A percentile compares a stretch with the other conserved stretches of the same genome.
Evolutionary conservation across 2,329 filamentous ascomycete species (phyloP).

Genomic region (Talaromyces verruculosus): DNA sequence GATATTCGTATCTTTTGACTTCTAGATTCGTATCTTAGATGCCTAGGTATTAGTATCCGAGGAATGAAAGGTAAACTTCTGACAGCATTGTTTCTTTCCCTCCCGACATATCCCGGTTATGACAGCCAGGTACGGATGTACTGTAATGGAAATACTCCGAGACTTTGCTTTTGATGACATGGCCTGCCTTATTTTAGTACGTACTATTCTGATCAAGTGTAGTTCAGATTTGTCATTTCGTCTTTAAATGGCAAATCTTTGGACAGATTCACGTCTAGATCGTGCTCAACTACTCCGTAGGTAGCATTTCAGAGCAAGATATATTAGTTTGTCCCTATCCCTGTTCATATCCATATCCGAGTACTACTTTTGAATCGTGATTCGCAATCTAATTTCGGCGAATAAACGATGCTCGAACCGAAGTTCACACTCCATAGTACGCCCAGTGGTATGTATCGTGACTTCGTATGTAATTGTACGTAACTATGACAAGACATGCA

Average conservation of each 20-base stretch:
- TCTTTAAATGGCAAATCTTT: slow-evolving; percentile 5
- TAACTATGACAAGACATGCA: neutral
- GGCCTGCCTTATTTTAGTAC: neutral
- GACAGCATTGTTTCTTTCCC: neutral
- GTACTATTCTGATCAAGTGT: neutral
- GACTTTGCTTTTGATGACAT: neutral
- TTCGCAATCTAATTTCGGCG: slow-evolving; percentile 3
- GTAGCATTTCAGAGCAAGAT: neutral
- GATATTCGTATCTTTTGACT: neutral
- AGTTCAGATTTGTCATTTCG: slow-evolving; percentile 4
- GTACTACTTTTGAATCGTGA: neutral
- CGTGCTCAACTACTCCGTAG: neutral
- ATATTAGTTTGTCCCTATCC: neutral
- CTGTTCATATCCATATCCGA: slow-evolving; percentile 2
- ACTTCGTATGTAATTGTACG: neutral
- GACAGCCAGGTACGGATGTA: neutral
- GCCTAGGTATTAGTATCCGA: neutral
- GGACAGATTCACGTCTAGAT: neutral
- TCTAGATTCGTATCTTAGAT: neutral
- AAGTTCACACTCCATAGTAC: neutral
- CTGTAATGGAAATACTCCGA: slow-evolving; percentile 1
- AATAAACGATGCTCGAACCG: neutral
- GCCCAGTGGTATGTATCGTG: neutral
- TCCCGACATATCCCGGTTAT: slow-evolving; percentile 8
- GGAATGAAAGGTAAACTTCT: neutral